Base-by-base conservation (phyloP, 1,139 yeast genomes). In the Nakaseomyces bracarensis region DNA sequence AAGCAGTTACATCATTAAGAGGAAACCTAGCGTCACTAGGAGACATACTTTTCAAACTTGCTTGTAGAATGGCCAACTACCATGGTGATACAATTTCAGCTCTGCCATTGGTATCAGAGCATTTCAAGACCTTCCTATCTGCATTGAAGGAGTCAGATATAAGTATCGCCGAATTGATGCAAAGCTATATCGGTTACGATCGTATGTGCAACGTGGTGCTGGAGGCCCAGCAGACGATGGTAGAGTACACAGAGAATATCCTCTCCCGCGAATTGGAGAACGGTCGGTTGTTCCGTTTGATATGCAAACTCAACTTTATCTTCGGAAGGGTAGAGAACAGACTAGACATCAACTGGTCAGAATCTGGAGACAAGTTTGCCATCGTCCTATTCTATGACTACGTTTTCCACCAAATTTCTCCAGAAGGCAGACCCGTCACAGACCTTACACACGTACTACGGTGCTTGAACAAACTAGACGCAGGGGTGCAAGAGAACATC, bases 391-490 rank as follows among this genome's bases (percentile, higher is more conserved):
- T 91, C 63, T 73, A 83, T 46, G 95, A 89, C 60, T 85, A 77
- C 57, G 80, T 89, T 3, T 91, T 89, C 65, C 93, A 84, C 57
- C 95, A 84, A 57, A 74, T 71, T 38, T 87, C 86, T 58, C 25
- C 40, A 3, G 93, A 82, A 42, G 95, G 95, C 14, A 74, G 74
- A 53, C 87, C 95, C 2, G 75, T 80, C 3, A 68, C 86, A 44
- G 96, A 93, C 63, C 68, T 91, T 52, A 80, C 89, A 1, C 86
- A 87, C 59, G 93, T 89, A 3, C 67, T 93, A 49, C 69, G 76
- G 41, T 76, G 82, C 51, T 67, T 91, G 54, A 91, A 91, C 65
- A 91, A 91, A 62, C 68, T 91, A 46, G 99, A 93, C 60, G 94
- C 93, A 11, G 98, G 97, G 1, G 74, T 82, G 37, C 91, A 85